Percentiles rank a stretch among this genome's conserved stretches.
Evolutionary conservation across 257 asterid genomes (phyloP).

Genomic region (Catharanthus roseus): DNA sequence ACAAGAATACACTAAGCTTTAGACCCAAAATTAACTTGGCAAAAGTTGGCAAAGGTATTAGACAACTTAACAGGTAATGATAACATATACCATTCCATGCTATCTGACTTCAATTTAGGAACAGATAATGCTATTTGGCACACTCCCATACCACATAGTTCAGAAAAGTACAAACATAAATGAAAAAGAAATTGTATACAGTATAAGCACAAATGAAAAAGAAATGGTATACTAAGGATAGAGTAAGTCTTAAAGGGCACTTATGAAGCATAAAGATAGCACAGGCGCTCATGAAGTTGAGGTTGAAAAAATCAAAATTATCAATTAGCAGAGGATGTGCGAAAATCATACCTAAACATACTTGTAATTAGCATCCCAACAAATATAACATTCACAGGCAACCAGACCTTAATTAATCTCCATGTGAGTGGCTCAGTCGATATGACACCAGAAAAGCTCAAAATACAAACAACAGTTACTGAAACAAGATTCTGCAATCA

Average conservation of each 20-base stretch:
- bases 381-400: constrained; percentile 84
- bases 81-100: not conserved
- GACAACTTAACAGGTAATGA: not conserved
- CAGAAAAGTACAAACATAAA: not conserved
- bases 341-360: constrained; percentile 74
- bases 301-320: not conserved
- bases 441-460: constrained; percentile 60
- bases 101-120: not conserved
- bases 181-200: not conserved
- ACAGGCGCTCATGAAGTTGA: not conserved
- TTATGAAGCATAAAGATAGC: not conserved
- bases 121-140: not conserved
- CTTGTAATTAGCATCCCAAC: constrained; percentile 97
- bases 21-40: not conserved
- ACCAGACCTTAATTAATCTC: constrained; percentile 86
- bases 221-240: not conserved
- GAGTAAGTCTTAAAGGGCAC: not conserved
- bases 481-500: constrained; percentile 80
- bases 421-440: constrained; percentile 87
- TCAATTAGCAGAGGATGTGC: not conserved
- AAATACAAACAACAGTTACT: constrained; percentile 52
- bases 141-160: not conserved
- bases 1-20: not conserved
- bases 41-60: no score
- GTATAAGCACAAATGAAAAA: not conserved